A percentile compares a stretch with the other conserved stretches of the same genome.
Conservation (phyloP, 331 rosid genomes). For the Quercus tomentella region DNA sequence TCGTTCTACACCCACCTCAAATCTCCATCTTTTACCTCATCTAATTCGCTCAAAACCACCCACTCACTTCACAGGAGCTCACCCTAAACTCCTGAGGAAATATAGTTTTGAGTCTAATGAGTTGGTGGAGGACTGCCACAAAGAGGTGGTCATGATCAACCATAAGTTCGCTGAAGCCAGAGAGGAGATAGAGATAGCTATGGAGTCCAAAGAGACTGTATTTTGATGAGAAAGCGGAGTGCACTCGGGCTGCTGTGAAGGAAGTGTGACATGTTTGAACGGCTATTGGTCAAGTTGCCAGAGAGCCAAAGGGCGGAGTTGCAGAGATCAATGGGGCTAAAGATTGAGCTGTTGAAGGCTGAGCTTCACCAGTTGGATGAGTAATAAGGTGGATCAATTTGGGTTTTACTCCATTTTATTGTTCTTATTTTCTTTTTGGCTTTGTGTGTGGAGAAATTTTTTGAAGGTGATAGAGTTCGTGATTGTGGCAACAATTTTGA, state of each 20-base stretch:
- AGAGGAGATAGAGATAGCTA: constrained; percentile 87
- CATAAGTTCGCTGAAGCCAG: constrained; percentile 89
- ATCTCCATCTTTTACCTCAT: constrained; percentile 20
- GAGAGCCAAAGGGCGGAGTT: constrained; percentile 54
- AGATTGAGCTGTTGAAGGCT: constrained; percentile 87
- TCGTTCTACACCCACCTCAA: constrained; percentile 17
- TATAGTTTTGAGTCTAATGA: constrained; percentile 28
- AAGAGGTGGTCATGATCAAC: constrained; percentile 74
- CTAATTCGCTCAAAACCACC: not conserved
- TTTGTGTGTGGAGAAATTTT: not conserved
- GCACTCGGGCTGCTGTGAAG: constrained; percentile 70
- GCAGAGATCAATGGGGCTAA: constrained; percentile 84
- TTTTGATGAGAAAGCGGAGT: constrained; percentile 85
- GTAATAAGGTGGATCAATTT: constrained; percentile 40
- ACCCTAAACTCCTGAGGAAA: constrained; percentile 14
- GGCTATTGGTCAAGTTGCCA: constrained; percentile 49
- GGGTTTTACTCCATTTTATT: not conserved
- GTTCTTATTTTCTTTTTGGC: not conserved
- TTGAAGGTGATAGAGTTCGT: not conserved
- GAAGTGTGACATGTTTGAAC: constrained; percentile 58
- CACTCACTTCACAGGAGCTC: constrained; percentile 11
- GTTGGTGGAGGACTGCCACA: constrained; percentile 43
- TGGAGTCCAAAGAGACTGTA: constrained; percentile 96
- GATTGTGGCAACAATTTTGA: not conserved
- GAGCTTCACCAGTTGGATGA: constrained; percentile 79